These are phyloP conservation scores for Elongisporangium senticosum DNA, from an alignment of 352 stramenopile genomes.

Conservation along the genomic window DNA sequence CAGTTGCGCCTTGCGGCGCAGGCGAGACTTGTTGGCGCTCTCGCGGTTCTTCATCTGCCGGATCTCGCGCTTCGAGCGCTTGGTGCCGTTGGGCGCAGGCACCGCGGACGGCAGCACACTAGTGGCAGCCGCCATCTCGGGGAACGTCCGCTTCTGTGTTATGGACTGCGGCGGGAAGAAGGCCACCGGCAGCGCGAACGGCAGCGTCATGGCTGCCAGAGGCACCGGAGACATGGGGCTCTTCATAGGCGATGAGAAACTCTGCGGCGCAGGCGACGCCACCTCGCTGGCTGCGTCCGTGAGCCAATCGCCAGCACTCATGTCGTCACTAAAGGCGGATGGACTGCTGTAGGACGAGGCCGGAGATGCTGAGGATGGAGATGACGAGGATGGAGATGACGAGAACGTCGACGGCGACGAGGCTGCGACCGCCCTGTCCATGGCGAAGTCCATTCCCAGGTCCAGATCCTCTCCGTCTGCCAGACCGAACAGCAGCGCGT, in stretches of 20 bases:
- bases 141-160: conserved; percentile 53
- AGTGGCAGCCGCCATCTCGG: conserved; percentile 12
- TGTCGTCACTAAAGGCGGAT: conserved; percentile 26
- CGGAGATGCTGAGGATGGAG: no score
- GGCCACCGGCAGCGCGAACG: conserved; percentile 59
- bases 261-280: conserved; percentile 29
- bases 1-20: conserved; percentile 69
- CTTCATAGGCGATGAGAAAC: background rate
- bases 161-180: conserved; percentile 32
- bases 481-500: conserved; percentile 36
- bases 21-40: conserved; percentile 75
- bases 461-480: conserved; percentile 11
- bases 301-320: conserved; percentile 17
- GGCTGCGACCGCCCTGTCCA: background rate
- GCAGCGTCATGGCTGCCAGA: conserved; percentile 23
- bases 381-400: conserved; percentile 2
- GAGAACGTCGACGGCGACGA: background rate
- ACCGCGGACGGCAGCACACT: conserved; percentile 20
- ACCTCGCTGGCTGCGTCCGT: conserved; percentile 41
- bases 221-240: conserved; percentile 6
- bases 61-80: conserved; percentile 79
- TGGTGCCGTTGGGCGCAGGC: conserved; percentile 19
- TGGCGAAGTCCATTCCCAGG: background rate
- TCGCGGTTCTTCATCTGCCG: conserved; percentile 86
- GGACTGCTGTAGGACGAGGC: conserved; percentile 6